Evolutionary conservation across 169 alveolate genomes (phyloP).

Genomic region (Plasmodium falciparum): DNA sequence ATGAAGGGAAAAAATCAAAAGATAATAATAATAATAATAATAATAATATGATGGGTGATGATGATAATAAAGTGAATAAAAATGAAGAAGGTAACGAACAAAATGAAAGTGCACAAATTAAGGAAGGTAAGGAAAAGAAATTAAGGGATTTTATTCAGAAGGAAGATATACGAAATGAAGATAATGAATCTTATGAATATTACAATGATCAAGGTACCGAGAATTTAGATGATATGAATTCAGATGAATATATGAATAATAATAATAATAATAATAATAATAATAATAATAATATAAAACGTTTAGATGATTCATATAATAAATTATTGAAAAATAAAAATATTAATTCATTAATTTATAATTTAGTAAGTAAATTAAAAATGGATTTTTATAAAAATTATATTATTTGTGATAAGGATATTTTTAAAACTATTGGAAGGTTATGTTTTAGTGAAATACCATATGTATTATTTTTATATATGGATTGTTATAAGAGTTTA

Average conservation of each 20-base stretch:
- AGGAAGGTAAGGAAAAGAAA: not conserved
- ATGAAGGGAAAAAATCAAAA: not conserved
- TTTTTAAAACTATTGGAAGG: conserved; percentile 88
- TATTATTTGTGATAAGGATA: conserved; percentile 64
- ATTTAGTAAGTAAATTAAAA: conserved; percentile 27
- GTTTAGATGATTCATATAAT: not conserved
- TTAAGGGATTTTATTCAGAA: not conserved
- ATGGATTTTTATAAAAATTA: conserved; percentile 53
- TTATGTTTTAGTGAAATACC: conserved; percentile 89
- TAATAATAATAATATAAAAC: conserved; percentile 48
- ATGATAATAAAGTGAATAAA: not conserved
- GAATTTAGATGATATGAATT: not conserved
- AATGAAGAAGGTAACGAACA: not conserved
- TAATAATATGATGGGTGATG: conserved; percentile 10
- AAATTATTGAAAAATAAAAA: conserved; percentile 13
- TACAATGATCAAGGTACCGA: conserved; percentile 7
- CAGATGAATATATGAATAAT: conserved; percentile 1
- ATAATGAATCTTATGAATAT: conserved; percentile 21
- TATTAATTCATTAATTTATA: conserved; percentile 21
- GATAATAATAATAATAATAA: conserved; percentile 7
- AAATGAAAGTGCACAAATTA: not conserved
- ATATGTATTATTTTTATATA: conserved; percentile 89
- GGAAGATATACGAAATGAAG: conserved; percentile 24
- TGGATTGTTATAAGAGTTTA: conserved; percentile 89
- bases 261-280: conserved; percentile 54